Base-by-base conservation (phyloP, 306 rosid species). In the Lathyrus aphaca region DNA sequence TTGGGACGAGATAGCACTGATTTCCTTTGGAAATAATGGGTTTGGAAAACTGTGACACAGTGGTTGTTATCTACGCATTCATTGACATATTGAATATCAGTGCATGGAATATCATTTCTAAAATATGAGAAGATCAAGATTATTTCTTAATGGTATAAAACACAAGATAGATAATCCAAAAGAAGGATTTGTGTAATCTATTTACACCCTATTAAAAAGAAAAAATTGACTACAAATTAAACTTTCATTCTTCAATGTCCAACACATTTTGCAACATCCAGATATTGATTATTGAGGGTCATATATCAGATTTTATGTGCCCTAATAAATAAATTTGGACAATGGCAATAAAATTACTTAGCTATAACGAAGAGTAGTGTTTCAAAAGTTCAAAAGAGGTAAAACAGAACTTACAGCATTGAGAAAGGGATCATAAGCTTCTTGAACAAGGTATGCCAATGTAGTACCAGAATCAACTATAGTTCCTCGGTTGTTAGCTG, bases 381-480 rank as follows among this genome's bases (percentile, higher is more conserved):
- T 38, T 38, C 66, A 32, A 55, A 74, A 25, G 48, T 50, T 51
- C 30, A 71, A 65, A 29, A 15, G 11, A 37, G 58, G 43, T 15
- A 64, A 23, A 29, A 72, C 76, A 9, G 30, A 77, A 88, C 97
- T 85, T 88, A 93, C 98, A 69, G 97, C 88, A 59, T 57, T 75
- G 71, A 90, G 90, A 50, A 93, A 88, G 51, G 97, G 97, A 85
- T 83, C 89, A 61, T 81, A 93, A n/a, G 97, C 98, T 81, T 90
- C 98, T 79, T 81, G 84, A 35, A 93, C 86, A 64, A 93, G 96
- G 82, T 90, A 90, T 50, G 98, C 75, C 86, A 93, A 84, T 57
- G 98, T 90, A 72, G 98, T 90, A 68, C 98, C 97, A 5, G 90
- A 79, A 79, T 93, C 98, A 64, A 93, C 91, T 79, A 93, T 93